These are phyloP conservation scores for Pythium apleroticum DNA, from an alignment of 352 stramenopile genomes.

Conservation along the genomic window DNA sequence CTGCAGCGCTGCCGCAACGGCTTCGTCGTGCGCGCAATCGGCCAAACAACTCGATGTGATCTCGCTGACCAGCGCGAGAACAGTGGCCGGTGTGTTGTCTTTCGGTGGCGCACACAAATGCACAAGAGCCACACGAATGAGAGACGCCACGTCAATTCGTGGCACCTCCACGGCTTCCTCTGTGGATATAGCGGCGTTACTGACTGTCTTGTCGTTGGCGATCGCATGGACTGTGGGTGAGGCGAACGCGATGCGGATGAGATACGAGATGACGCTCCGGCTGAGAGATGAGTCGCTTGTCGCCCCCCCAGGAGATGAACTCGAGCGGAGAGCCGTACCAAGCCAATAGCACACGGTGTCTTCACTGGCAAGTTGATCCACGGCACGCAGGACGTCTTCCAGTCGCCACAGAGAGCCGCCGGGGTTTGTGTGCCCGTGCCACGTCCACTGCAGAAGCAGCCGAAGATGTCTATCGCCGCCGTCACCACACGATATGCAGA, in stretches of 20 bases:
- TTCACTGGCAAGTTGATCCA: background rate
- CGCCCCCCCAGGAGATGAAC: background rate
- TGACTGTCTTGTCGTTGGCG: background rate
- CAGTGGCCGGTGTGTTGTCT: background rate
- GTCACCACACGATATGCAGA: constrained; percentile 4
- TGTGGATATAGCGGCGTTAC: background rate
- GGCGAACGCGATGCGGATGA: constrained; percentile 29
- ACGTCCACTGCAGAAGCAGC: background rate
- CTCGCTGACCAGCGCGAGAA: background rate
- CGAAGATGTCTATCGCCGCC: background rate
- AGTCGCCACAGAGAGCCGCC: constrained; percentile 18
- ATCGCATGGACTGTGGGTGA: background rate
- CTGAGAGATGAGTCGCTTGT: background rate
- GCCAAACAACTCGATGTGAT: background rate
- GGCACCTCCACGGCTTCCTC: background rate
- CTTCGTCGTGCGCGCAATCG: background rate
- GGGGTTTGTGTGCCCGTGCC: constrained; percentile 2
- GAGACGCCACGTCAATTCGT: background rate
- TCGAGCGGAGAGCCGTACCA: background rate
- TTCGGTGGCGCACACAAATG: background rate
- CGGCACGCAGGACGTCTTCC: constrained; percentile 24
- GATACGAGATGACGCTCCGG: constrained; percentile 17
- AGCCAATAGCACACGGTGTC: constrained; percentile 1
- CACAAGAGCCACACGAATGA: background rate
- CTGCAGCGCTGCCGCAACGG: background rate